Conservation (phyloP, 257 asterid species). For the Scutellaria minor region DNA sequence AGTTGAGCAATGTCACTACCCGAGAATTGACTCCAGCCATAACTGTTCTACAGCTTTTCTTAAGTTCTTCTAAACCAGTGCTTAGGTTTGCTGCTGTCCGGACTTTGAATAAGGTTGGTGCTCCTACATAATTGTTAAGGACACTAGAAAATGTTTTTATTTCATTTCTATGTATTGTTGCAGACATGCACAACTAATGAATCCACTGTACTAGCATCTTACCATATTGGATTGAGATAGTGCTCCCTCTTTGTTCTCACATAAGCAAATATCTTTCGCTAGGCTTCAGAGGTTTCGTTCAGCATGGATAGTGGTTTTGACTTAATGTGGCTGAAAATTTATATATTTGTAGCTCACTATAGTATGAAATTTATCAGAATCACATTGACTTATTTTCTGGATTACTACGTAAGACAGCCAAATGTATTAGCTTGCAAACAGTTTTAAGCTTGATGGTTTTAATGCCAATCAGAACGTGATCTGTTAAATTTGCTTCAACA, state of each 20-base stretch:
- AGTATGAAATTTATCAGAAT: neutral
- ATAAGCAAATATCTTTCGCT: neutral
- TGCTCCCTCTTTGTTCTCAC: neutral
- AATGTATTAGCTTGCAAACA: neutral
- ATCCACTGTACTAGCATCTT: neutral
- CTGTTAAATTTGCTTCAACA: neutral
- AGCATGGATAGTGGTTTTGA: slow-evolving; percentile 2
- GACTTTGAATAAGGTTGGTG: slow-evolving; percentile 82
- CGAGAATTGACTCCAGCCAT: slow-evolving; percentile 96
- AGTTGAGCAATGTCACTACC: slow-evolving; percentile 74
- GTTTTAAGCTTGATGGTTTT: neutral
- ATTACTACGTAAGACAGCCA: neutral
- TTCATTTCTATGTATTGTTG: slow-evolving; percentile 14
- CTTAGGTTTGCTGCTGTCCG: slow-evolving; percentile 98
- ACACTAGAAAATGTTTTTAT: neutral
- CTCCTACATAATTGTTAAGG: slow-evolving; percentile 14
- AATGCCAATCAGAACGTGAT: neutral
- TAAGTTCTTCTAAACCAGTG: slow-evolving; percentile 94
- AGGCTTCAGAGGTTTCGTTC: slow-evolving; percentile 10
- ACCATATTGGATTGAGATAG: neutral
- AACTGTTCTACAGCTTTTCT: slow-evolving; percentile 84
- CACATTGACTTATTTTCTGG: neutral
- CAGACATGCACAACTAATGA: slow-evolving; percentile 9
- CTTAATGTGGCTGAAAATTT: neutral
- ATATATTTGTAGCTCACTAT: slow-evolving; percentile 5